These are phyloP conservation scores for Arachis hypogaea DNA, from an alignment of 306 rosid species.

Conservation along the genomic window DNA sequence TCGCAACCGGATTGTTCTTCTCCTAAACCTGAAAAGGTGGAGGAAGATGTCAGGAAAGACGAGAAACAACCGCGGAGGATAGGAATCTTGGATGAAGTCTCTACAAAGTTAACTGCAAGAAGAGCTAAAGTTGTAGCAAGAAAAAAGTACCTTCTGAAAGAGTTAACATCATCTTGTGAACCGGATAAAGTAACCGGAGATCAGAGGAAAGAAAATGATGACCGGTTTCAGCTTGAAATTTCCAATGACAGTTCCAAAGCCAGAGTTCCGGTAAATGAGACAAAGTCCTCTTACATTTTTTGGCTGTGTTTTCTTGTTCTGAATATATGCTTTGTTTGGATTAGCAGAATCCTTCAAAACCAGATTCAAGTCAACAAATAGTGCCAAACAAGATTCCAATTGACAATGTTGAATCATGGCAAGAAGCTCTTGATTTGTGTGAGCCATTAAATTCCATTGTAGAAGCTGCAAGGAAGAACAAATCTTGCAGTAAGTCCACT, in stretches of 20 bases:
- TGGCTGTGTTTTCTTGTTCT: background rate
- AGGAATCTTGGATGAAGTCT: conserved; percentile 26
- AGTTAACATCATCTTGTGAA: conserved; percentile 22
- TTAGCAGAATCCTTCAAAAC: conserved; percentile 45
- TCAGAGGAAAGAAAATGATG: conserved; percentile 31
- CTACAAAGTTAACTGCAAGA: conserved; percentile 40
- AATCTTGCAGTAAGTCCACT: conserved; percentile 6
- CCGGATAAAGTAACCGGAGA: conserved; percentile 32
- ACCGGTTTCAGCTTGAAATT: conserved; percentile 9
- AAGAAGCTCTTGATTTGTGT: conserved; percentile 33
- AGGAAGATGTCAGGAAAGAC: conserved; percentile 23
- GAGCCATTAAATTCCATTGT: conserved; percentile 40
- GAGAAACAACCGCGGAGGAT: conserved; percentile 10
- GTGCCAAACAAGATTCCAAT: conserved; percentile 24
- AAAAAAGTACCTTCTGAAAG: conserved; percentile 29
- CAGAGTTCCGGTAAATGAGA: conserved; percentile 44
- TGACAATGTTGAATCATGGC: conserved; percentile 31
- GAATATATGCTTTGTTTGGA: conserved; percentile 15
- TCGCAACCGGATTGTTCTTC: conserved; percentile 29
- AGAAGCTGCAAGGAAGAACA: conserved; percentile 41
- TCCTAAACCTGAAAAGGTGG: conserved; percentile 24
- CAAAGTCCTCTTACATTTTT: background rate
- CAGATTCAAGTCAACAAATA: conserved; percentile 38
- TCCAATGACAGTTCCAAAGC: conserved; percentile 8
- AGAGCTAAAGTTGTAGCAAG: conserved; percentile 49